These are phyloP conservation scores for Lyophyllum decastes DNA, from an alignment of 768 basidiomycete genomes.

Conservation along the genomic window DNA sequence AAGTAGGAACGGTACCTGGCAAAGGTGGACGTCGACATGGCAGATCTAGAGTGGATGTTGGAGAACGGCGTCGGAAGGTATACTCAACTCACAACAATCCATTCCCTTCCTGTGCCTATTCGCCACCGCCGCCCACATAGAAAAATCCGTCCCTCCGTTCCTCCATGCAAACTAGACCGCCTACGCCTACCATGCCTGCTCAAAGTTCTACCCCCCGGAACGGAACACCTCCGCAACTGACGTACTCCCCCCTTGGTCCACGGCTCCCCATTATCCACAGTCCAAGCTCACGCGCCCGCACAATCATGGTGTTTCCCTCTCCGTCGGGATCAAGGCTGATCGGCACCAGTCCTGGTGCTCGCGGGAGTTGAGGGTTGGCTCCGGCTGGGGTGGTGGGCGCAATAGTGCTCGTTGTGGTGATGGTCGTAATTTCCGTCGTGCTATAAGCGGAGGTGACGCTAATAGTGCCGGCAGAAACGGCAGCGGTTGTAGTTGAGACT, in stretches of 20 bases:
- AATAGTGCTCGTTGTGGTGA: neutral
- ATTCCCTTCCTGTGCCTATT: too few relatives aligned
- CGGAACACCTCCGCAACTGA: slow-evolving; percentile 46
- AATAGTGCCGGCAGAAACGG: too few relatives aligned
- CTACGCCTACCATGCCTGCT: too few relatives aligned
- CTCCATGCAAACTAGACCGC: too few relatives aligned
- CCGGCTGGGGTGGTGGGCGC: too few relatives aligned
- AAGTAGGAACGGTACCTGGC: slow-evolving; percentile 12
- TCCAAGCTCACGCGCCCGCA: slow-evolving; percentile 54
- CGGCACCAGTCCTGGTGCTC: neutral
- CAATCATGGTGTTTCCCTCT: too few relatives aligned
- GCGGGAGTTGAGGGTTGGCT: neutral
- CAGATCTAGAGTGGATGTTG: slow-evolving; percentile 15
- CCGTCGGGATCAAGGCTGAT: slow-evolving; percentile 24
- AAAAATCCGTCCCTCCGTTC: too few relatives aligned
- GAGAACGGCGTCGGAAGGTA: neutral
- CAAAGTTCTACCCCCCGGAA: too few relatives aligned
- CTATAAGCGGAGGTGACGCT: too few relatives aligned
- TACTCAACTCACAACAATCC: too few relatives aligned
- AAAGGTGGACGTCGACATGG: slow-evolving; percentile 13
- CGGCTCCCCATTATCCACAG: slow-evolving; percentile 74
- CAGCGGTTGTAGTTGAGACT: too few relatives aligned
- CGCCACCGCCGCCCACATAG: too few relatives aligned
- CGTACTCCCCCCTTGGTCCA: slow-evolving; percentile 63
- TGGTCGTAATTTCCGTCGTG: neutral